Evolutionary conservation across 2,329 filamentous ascomycete species (phyloP).

Genomic region (Botrytis squamosa): DNA sequence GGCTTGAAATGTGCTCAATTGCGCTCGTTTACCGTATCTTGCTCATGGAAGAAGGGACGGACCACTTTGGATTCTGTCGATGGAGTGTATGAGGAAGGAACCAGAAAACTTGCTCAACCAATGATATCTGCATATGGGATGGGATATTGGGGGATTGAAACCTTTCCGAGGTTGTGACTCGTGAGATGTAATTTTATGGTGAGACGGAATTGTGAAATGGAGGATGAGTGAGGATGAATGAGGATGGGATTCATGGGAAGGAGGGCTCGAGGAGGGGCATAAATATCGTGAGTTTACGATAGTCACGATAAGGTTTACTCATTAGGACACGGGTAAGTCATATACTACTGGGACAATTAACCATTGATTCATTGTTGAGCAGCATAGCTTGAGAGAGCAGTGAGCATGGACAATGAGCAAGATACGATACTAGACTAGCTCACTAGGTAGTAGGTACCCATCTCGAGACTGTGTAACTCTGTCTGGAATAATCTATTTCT

Average conservation of each 20-base stretch:
- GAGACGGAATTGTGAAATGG: neutral
- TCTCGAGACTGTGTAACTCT: neutral
- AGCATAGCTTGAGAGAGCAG: neutral
- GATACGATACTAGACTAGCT: neutral
- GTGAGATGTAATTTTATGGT: neutral
- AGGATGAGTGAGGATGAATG: neutral
- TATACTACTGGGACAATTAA: too few species aligned
- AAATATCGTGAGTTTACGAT: neutral
- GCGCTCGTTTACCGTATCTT: conserved; percentile 11
- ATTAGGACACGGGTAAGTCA: neutral
- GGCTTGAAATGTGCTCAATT: conserved; percentile 26
- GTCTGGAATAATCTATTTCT: neutral
- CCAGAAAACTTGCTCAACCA: neutral
- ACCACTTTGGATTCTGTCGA: neutral
- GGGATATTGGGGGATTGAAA: neutral
- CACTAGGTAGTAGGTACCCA: too few species aligned
- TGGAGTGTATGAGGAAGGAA: neutral
- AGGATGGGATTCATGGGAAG: too few species aligned
- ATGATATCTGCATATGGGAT: neutral
- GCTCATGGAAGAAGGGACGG: neutral
- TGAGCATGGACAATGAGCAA: neutral
- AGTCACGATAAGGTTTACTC: neutral
- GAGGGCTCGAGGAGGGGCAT: neutral
- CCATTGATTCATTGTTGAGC: neutral
- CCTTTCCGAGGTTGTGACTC: neutral